These are phyloP conservation scores for Sordariomycetes sp. DNA, from an alignment of 2,329 filamentous ascomycete genomes.

Conservation along the genomic window DNA sequence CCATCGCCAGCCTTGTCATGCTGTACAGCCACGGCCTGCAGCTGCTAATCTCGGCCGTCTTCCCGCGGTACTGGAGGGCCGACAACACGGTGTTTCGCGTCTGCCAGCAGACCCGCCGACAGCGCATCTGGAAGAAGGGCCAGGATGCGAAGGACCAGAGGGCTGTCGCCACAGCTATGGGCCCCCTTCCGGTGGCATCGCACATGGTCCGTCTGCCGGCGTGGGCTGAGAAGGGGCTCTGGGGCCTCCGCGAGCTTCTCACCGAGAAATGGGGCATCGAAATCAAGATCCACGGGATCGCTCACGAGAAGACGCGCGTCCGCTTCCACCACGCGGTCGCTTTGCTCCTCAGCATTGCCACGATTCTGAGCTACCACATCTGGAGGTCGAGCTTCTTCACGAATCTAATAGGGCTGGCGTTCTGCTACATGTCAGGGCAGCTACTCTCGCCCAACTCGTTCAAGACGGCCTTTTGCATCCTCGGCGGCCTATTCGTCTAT, in stretches of 20 bases:
- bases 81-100: conserved; percentile 30
- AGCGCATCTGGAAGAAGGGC: conserved; percentile 7
- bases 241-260: conserved; percentile 40
- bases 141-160: not conserved
- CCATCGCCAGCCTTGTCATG: conserved; percentile 64
- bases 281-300: conserved; percentile 36
- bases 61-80: conserved; percentile 58
- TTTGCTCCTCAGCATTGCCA: conserved; percentile 39
- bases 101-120: conserved; percentile 15
- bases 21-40: conserved; percentile 64
- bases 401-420: conserved; percentile 77
- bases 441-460: conserved; percentile 86
- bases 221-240: conserved; percentile 18
- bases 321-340: conserved; percentile 48
- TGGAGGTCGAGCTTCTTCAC: conserved; percentile 50
- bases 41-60: conserved; percentile 55
- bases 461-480: conserved; percentile 64
- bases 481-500: conserved; percentile 79
- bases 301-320: conserved; percentile 34
- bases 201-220: not conserved
- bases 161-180: conserved; percentile 1
- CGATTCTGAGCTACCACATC: conserved; percentile 57
- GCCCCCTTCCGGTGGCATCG: conserved; percentile 16
- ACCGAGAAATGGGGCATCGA: conserved; percentile 40
- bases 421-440: conserved; percentile 74